Evolutionary conservation across 2,329 filamentous ascomycete genomes (phyloP).

Genomic region (Trichophyton verrucosum): DNA sequence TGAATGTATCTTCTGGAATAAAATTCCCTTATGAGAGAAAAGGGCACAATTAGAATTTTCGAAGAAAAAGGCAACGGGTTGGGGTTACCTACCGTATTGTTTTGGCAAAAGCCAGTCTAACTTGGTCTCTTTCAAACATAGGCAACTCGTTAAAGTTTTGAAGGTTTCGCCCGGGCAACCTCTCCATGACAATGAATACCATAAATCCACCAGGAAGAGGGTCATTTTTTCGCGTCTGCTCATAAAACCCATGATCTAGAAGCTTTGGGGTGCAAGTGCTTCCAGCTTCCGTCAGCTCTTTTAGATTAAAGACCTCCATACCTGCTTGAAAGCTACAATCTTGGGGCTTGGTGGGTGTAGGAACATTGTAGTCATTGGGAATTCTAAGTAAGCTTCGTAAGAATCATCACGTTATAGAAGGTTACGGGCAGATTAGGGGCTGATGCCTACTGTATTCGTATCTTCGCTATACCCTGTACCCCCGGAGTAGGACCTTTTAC

Average conservation of each 20-base stretch:
- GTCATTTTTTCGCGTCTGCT: conserved; percentile 6
- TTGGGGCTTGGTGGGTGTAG: background rate
- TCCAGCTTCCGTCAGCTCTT: background rate
- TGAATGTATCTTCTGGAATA: conserved; percentile 9
- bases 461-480: conserved; percentile 11
- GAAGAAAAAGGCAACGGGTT: background rate
- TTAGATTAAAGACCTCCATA: background rate
- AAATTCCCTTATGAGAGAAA: conserved; percentile 10
- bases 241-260: background rate
- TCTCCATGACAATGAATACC: conserved; percentile 10
- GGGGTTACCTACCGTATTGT: conserved; percentile 9
- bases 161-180: conserved; percentile 11
- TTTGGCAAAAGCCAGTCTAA: conserved; percentile 12
- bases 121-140: conserved; percentile 11
- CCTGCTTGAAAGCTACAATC: background rate
- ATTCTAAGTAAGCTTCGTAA: background rate
- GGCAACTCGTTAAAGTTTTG: conserved; percentile 11
- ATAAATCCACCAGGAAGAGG: conserved; percentile 9
- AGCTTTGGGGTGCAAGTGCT: conserved; percentile 1
- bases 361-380: conserved; percentile 1
- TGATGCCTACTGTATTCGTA: conserved; percentile 11
- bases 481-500: conserved; percentile 10
- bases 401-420: background rate
- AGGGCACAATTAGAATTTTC: no score
- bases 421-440: background rate